Percentiles rank a stretch among this genome's conserved stretches.
Evolutionary conservation across 2,329 filamentous ascomycete species (phyloP).

Genomic region (Huntiella bhutanensis): DNA sequence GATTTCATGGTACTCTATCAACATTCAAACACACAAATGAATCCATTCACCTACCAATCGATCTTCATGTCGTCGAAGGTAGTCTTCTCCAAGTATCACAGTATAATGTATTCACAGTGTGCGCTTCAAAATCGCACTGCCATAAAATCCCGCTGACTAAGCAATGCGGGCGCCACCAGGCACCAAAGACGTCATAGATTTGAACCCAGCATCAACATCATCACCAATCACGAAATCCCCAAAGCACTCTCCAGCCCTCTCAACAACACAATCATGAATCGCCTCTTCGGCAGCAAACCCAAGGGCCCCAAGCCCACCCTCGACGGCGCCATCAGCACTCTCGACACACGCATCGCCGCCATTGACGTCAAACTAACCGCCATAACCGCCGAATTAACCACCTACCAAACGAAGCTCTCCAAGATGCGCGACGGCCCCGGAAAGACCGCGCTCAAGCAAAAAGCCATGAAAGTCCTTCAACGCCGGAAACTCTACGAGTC

Average conservation of each 20-base stretch:
- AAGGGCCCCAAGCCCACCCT: constrained; percentile 81
- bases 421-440: constrained; percentile 94
- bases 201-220: neutral
- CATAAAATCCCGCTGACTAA: neutral
- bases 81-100: no score
- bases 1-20: no score
- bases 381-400: constrained; percentile 73
- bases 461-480: constrained; percentile 84
- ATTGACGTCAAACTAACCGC: constrained; percentile 91
- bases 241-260: neutral
- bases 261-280: constrained; percentile 51
- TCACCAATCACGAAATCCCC: neutral
- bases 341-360: constrained; percentile 65
- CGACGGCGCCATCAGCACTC: constrained; percentile 62
- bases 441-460: constrained; percentile 81
- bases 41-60: no score
- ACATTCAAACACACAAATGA: no score
- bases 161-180: neutral
- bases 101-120: no score
- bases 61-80: no score
- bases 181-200: neutral
- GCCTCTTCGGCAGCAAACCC: constrained; percentile 78
- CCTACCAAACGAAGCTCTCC: constrained; percentile 69
- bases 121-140: no score
- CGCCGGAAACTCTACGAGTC: constrained; percentile 86